Conservation (phyloP, 257 asterid species). For the Ligustrum vulgare region DNA sequence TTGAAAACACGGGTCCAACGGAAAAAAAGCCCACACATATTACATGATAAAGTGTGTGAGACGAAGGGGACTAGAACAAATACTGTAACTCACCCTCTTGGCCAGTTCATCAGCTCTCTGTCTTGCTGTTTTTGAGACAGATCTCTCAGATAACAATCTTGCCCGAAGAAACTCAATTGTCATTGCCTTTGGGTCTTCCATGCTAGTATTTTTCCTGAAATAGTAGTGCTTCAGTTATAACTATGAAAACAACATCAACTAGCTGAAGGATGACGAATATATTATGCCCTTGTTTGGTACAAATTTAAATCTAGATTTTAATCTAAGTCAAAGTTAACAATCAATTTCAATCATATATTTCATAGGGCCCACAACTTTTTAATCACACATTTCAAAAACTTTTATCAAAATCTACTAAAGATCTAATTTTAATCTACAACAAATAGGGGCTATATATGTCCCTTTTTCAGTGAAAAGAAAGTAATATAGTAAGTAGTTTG, state of each 20-base stretch:
- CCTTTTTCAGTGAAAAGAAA: neutral
- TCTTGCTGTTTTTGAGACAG: slow-evolving; percentile 71
- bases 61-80: neutral
- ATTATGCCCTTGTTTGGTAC: too few species aligned
- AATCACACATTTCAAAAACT: too few species aligned
- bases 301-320: too few species aligned
- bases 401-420: too few species aligned
- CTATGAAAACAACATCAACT: slow-evolving; percentile 16
- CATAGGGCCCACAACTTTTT: too few species aligned
- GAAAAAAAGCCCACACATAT: slow-evolving; percentile 6
- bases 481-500: neutral
- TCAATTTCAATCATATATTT: too few species aligned
- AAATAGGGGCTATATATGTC: too few species aligned
- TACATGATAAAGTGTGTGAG: slow-evolving; percentile 12
- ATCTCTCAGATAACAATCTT: slow-evolving; percentile 83
- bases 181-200: slow-evolving; percentile 68
- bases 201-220: slow-evolving; percentile 46
- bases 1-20: neutral
- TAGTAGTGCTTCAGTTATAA: slow-evolving; percentile 20
- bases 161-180: slow-evolving; percentile 86
- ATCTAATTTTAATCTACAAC: too few species aligned
- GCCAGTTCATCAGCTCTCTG: slow-evolving; percentile 91
- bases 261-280: neutral
- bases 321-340: too few species aligned
- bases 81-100: slow-evolving; percentile 63